Evolutionary conservation across 352 stramenopile species (phyloP).

Genomic region (Phytopythium delawarense): DNA sequence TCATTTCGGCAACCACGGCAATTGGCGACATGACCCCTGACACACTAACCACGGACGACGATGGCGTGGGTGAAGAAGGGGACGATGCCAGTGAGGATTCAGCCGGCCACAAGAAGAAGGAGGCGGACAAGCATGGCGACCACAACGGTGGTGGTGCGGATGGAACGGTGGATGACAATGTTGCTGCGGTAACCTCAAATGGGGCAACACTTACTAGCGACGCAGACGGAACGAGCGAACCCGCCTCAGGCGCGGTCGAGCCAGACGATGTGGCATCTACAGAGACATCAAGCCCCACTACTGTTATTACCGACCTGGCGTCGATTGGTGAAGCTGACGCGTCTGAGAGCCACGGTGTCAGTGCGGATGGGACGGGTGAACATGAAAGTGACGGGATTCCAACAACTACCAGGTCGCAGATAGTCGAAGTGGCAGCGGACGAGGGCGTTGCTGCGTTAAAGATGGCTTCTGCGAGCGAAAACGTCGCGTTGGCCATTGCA

Average conservation of each 20-base stretch:
- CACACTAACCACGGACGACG: not conserved
- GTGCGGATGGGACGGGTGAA: not conserved
- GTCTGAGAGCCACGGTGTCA: not conserved
- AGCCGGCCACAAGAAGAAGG: not conserved
- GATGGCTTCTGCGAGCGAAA: not conserved
- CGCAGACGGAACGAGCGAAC: not conserved
- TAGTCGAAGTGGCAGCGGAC: not conserved
- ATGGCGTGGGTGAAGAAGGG: not conserved
- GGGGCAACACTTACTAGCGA: not conserved
- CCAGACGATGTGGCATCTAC: not conserved
- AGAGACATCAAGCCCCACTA: not conserved
- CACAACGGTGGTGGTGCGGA: not conserved
- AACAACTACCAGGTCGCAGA: not conserved
- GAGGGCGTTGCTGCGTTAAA: not conserved
- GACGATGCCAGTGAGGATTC: not conserved
- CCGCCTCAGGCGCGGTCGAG: not conserved
- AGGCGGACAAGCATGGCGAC: not conserved
- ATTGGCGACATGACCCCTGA: not conserved
- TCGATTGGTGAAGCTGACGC: not conserved
- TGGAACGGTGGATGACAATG: not conserved
- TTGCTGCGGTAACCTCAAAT: too few relatives aligned
- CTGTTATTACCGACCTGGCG: not conserved
- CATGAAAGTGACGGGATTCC: not conserved
- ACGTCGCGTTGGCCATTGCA: not conserved
- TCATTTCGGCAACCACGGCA: too few relatives aligned